Percentiles rank a stretch among this genome's conserved stretches.
These are phyloP conservation scores for Escallonia rubra DNA, from an alignment of 129 eudicot species.

Conservation along the genomic window DNA sequence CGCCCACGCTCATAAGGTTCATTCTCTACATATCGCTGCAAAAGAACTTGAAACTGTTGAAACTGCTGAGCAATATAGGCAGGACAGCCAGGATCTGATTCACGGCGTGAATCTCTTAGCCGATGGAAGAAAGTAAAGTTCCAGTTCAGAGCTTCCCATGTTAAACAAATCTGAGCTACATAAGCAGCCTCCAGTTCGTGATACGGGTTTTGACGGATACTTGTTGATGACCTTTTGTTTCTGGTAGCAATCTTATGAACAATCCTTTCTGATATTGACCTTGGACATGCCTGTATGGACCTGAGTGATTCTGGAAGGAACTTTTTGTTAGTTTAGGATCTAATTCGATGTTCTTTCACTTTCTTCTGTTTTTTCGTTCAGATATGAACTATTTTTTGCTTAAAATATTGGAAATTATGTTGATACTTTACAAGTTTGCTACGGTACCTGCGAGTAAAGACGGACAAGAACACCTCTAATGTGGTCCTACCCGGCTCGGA, in stretches of 20 bases:
- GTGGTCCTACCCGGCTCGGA: no score
- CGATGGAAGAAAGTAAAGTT: slow-evolving; percentile 72
- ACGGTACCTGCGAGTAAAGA: no score
- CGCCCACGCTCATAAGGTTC: slow-evolving; percentile 87
- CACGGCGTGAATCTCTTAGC: slow-evolving; percentile 48
- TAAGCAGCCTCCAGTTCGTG: slow-evolving; percentile 81
- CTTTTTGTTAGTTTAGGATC: no score
- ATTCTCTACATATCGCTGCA: slow-evolving; percentile 79
- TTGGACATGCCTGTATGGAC: slow-evolving; percentile 62
- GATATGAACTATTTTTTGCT: no score
- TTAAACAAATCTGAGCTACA: slow-evolving; percentile 82
- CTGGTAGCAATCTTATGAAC: slow-evolving; percentile 48
- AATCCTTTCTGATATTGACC: slow-evolving; percentile 78
- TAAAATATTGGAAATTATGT: no score
- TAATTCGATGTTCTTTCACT: no score
- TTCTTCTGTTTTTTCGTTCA: no score
- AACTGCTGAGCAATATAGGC: slow-evolving; percentile 86
- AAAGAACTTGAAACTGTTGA: slow-evolving; percentile 87
- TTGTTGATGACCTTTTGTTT: slow-evolving; percentile 35
- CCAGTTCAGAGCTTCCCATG: slow-evolving; percentile 98
- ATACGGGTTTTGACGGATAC: slow-evolving; percentile 51
- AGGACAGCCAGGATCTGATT: slow-evolving; percentile 79
- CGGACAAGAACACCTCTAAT: no score
- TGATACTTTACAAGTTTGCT: no score
- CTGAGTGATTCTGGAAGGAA: slow-evolving; percentile 62